phyloP scores from a whole-genome alignment of 1,284 basidiomycete species.

The Cutaneotrichosporon sp. region DNA sequence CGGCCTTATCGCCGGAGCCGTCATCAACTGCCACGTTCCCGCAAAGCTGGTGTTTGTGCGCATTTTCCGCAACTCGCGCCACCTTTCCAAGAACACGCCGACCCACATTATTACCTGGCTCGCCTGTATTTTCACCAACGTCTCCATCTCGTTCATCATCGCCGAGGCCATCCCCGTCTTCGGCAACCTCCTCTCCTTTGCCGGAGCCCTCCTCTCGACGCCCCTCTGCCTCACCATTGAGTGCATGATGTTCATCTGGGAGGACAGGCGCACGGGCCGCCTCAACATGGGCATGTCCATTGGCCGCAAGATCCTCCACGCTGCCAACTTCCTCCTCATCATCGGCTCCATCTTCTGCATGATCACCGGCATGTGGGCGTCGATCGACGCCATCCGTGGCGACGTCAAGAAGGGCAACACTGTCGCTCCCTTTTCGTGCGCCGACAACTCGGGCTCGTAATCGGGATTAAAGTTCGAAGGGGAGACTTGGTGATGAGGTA shows the following conservation, averaged over 20 bases:
- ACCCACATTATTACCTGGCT: slow-evolving; percentile 55
- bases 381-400: slow-evolving; percentile 28
- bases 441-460: slow-evolving; percentile 26
- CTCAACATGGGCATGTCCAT: slow-evolving; percentile 8
- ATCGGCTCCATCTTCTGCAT: slow-evolving; percentile 34
- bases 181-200: slow-evolving; percentile 30
- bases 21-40: slow-evolving; percentile 48
- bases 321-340: slow-evolving; percentile 32
- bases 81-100: slow-evolving; percentile 61
- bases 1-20: slow-evolving; percentile 37
- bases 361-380: slow-evolving; percentile 35
- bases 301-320: slow-evolving; percentile 23
- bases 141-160: slow-evolving; percentile 21
- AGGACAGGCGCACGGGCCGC: slow-evolving; percentile 23
- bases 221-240: slow-evolving; percentile 22
- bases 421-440: slow-evolving; percentile 29
- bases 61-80: slow-evolving; percentile 60
- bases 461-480: not conserved
- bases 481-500: no score
- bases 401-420: slow-evolving; percentile 20
- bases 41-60: slow-evolving; percentile 65
- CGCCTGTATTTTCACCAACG: slow-evolving; percentile 49
- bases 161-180: slow-evolving; percentile 31
- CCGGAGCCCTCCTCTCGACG: slow-evolving; percentile 31
- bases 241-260: slow-evolving; percentile 38